These are phyloP conservation scores for Aspergillus sp. DNA, from an alignment of 2,329 filamentous ascomycete species.

Conservation along the genomic window DNA sequence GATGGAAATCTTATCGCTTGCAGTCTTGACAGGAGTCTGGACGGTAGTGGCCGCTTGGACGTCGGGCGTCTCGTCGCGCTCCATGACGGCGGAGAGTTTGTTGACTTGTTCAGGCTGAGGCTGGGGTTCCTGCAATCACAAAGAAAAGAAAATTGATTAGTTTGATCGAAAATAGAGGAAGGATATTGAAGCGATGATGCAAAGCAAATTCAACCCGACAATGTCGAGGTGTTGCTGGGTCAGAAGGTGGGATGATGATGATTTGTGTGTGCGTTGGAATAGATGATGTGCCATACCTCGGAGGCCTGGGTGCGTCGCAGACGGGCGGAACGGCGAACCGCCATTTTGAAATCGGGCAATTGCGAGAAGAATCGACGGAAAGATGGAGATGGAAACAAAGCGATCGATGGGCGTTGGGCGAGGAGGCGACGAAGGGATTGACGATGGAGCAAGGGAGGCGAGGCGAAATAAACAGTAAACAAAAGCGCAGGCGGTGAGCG, in stretches of 20 bases:
- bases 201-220: no score
- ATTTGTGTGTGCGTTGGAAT: neutral
- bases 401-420: neutral
- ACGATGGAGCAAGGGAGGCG: neutral
- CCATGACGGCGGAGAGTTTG: slow-evolving; percentile 42
- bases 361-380: neutral
- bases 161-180: no score
- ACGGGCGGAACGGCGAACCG: slow-evolving; percentile 38
- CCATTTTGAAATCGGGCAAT: slow-evolving; percentile 18
- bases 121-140: slow-evolving; percentile 12
- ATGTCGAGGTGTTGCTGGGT: slow-evolving; percentile 1
- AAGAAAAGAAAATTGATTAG: neutral
- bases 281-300: slow-evolving; percentile 22
- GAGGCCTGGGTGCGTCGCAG: slow-evolving; percentile 26
- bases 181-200: no score
- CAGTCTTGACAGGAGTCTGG: slow-evolving; percentile 3
- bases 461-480: slow-evolving; percentile 1
- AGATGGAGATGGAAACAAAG: no score
- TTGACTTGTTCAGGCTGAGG: slow-evolving; percentile 14
- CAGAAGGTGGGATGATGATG: neutral
- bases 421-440: neutral
- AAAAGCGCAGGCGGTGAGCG: slow-evolving; percentile 1
- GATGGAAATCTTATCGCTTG: slow-evolving; percentile 4
- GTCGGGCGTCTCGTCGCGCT: slow-evolving; percentile 42
- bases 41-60: slow-evolving; percentile 13